phyloP scores from a whole-genome alignment of 2,329 filamentous ascomycete species.

The Mycosphaerelloides madeirae region DNA sequence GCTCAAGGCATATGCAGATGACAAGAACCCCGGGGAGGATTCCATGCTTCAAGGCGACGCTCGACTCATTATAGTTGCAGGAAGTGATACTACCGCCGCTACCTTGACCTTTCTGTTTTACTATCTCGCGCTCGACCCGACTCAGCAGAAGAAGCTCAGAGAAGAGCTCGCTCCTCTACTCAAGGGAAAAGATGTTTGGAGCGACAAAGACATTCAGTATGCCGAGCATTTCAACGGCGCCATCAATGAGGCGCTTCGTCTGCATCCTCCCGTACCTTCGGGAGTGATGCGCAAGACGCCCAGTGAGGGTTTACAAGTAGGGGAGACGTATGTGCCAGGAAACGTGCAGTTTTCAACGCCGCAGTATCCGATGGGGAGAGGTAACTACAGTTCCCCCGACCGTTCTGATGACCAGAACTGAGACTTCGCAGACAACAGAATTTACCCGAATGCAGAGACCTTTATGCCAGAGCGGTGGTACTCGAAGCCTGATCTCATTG shows the following conservation, averaged over 20 bases:
- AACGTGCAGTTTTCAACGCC: slow-evolving; percentile 16
- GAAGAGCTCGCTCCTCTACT: slow-evolving; percentile 30
- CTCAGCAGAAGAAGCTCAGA: slow-evolving; percentile 29
- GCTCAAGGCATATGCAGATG: slow-evolving; percentile 24
- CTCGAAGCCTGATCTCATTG: slow-evolving; percentile 32
- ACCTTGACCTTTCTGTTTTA: slow-evolving; percentile 41
- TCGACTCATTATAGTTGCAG: slow-evolving; percentile 34
- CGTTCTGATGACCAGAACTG: not conserved
- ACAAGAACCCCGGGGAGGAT: slow-evolving; percentile 24
- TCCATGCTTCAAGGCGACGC: slow-evolving; percentile 23
- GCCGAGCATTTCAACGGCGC: slow-evolving; percentile 34
- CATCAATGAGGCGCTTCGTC: slow-evolving; percentile 41
- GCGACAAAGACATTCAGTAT: slow-evolving; percentile 21
- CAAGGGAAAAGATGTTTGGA: slow-evolving; percentile 14
- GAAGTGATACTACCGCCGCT: slow-evolving; percentile 41
- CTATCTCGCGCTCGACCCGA: slow-evolving; percentile 31
- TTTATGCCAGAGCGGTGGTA: slow-evolving; percentile 38
- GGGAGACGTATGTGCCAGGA: slow-evolving; percentile 34
- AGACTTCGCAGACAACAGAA: slow-evolving; percentile 18
- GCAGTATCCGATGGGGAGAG: slow-evolving; percentile 21
- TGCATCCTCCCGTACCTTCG: slow-evolving; percentile 37
- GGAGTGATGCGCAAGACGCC: slow-evolving; percentile 35
- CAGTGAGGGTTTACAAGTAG: slow-evolving; percentile 34
- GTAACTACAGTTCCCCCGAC: slow-evolving; percentile 6
- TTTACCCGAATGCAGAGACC: slow-evolving; percentile 26